Evolutionary conservation across 805 yeast species (phyloP).

Genomic region (Candida saitoana): DNA sequence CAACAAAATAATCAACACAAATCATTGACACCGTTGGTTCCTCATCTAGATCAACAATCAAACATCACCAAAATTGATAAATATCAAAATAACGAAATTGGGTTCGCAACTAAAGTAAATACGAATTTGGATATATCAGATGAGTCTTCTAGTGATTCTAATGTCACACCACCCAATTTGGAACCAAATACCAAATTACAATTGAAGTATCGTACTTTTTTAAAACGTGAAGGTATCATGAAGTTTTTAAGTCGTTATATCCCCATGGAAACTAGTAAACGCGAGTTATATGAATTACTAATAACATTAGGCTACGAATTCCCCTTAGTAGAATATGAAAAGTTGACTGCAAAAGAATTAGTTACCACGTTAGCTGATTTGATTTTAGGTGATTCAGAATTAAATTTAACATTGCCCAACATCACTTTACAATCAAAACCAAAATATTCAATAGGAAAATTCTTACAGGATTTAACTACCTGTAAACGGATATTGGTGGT

Average conservation of each 20-base stretch:
- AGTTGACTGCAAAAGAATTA: conserved; percentile 7
- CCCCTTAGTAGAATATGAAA: conserved; percentile 6
- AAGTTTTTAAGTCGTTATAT: conserved; percentile 13
- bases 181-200: conserved; percentile 4
- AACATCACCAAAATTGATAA: conserved; percentile 1
- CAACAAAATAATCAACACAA: neutral
- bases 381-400: conserved; percentile 9
- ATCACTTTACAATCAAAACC: conserved; percentile 4
- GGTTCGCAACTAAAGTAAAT: neutral
- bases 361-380: conserved; percentile 10
- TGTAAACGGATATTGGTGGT: conserved; percentile 57
- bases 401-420: conserved; percentile 3
- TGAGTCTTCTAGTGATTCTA: conserved; percentile 1
- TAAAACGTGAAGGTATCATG: conserved; percentile 12
- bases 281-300: conserved; percentile 12
- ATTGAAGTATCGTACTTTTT: conserved; percentile 11
- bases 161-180: conserved; percentile 2
- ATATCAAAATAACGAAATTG: neutral
- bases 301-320: conserved; percentile 17
- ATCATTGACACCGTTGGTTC: neutral
- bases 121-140: conserved; percentile 1
- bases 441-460: conserved; percentile 11
- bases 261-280: conserved; percentile 11
- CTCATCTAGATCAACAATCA: neutral
- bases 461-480: conserved; percentile 12